Evolutionary conservation across 768 basidiomycete genomes (phyloP), one percentile per base, ranked within the genome.

Genomic region (Candolleomyces efflorescens): DNA sequence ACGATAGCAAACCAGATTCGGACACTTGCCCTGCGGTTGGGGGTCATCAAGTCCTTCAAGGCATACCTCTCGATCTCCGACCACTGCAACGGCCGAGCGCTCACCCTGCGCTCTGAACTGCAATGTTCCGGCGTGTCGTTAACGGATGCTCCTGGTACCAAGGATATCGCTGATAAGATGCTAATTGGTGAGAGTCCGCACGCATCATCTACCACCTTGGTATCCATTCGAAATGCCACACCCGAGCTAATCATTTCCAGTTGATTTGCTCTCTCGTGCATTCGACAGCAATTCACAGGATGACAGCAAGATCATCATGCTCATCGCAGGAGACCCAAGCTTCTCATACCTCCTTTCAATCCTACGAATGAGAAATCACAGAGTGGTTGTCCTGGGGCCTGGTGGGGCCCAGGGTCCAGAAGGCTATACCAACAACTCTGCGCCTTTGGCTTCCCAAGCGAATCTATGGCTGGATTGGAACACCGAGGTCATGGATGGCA

Each of bases 371-470:
- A 67, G 76, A 44, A 67, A 63, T 17, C 77, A 78, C 54, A 68
- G 63, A 15, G 66, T 78, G 6, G 69, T 78, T 2, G 58, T 79
- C n/a, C 62, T 76, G n/a, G 74, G 75, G 13, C 75, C 73, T 23
- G 32, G 32, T 32, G 32, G 32, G 1, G n/a, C n/a, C n/a, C n/a
- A n/a, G n/a, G 27, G 51, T 68, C 73, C 75, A 44, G 77, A 78
- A 64, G 71, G 1, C 75, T 32, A 18, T 17, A 39, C 81, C 39
- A 32, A 32, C 32, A 32, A 32, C 5, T 32, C 32, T 32, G 64
- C 69, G 17, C 79, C 75, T 59, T 70, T 87, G 38, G 80, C 75
- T 56, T 73, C 73, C 39, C 84, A 86, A 55, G 85, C 83, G 0
- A 80, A 83, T 0, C 64, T 75, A 5, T 75, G 77, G 38, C 63